These are phyloP conservation scores for Microthlaspi erraticum DNA, from an alignment of 345 rosid species.

Conservation along the genomic window DNA sequence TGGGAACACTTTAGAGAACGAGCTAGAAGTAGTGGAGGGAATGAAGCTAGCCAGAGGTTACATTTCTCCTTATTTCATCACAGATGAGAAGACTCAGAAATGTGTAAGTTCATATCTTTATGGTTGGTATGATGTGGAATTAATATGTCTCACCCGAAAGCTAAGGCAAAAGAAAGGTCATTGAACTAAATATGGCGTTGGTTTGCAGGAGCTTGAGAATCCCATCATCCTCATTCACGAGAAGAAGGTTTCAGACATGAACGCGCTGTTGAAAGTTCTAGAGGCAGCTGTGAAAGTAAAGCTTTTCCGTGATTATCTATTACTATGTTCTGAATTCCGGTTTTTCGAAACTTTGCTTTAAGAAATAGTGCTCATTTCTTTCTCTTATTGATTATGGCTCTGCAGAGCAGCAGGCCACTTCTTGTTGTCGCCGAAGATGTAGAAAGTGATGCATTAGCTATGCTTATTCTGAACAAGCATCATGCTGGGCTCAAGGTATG, in stretches of 20 bases:
- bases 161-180: constrained; percentile 4
- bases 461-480: constrained; percentile 89
- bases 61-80: constrained; percentile 87
- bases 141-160: background rate
- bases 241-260: constrained; percentile 83
- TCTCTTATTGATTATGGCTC: constrained; percentile 25
- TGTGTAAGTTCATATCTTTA: constrained; percentile 64
- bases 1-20: constrained; percentile 83
- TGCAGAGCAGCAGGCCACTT: constrained; percentile 76
- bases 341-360: background rate
- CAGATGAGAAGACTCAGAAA: constrained; percentile 85
- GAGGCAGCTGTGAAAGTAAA: constrained; percentile 74
- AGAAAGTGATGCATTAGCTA: constrained; percentile 76
- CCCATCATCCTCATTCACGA: constrained; percentile 89
- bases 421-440: constrained; percentile 91
- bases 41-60: constrained; percentile 96
- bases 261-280: constrained; percentile 68
- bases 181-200: constrained; percentile 3
- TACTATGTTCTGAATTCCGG: constrained; percentile 1
- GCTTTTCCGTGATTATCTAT: background rate
- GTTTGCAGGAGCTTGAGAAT: constrained; percentile 87
- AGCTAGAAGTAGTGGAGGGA: constrained; percentile 94
- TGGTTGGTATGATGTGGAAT: constrained; percentile 2
- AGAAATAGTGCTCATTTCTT: constrained; percentile 29
- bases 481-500: constrained; percentile 89